Evolutionary conservation across 73 alveolate genomes (phyloP).

Genomic region (Loxodes magnus): DNA sequence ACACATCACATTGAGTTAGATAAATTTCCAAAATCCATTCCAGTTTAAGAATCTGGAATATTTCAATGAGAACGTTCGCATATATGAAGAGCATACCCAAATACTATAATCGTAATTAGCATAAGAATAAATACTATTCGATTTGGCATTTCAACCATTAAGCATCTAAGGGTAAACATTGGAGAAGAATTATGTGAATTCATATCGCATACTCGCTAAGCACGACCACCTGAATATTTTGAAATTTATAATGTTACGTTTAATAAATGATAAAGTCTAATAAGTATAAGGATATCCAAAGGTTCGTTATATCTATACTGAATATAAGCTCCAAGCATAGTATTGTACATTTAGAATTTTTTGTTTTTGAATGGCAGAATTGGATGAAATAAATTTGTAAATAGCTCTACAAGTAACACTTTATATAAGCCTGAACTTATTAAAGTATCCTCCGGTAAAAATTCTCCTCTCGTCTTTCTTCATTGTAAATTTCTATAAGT

Average conservation of each 20-base stretch:
- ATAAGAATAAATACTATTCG: constrained; percentile 15
- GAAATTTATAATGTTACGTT: neutral
- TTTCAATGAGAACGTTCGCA: constrained; percentile 29
- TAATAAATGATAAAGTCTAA: constrained; percentile 8
- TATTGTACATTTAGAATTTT: neutral
- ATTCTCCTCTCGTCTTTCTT: constrained; percentile 5
- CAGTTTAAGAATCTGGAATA: neutral
- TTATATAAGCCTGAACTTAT: neutral
- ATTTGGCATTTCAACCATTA: constrained; percentile 41
- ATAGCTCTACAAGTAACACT: neutral
- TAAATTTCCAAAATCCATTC: constrained; percentile 6
- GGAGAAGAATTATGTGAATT: constrained; percentile 27
- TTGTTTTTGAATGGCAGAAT: neutral
- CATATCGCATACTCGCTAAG: constrained; percentile 27
- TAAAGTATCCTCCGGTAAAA: neutral
- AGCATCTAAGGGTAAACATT: constrained; percentile 42
- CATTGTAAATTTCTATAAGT: neutral
- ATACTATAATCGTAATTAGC: constrained; percentile 18
- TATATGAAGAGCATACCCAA: constrained; percentile 27
- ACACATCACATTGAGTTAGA: constrained; percentile 35
- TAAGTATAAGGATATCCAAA: neutral
- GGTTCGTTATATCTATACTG: neutral
- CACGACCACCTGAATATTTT: constrained; percentile 19
- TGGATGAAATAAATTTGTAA: constrained; percentile 3
- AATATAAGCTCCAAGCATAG: neutral